A percentile compares a stretch with the other conserved stretches of the same genome.
phyloP scores from a whole-genome alignment of 352 stramenopile species.

The Phytophthora colocasiae region DNA sequence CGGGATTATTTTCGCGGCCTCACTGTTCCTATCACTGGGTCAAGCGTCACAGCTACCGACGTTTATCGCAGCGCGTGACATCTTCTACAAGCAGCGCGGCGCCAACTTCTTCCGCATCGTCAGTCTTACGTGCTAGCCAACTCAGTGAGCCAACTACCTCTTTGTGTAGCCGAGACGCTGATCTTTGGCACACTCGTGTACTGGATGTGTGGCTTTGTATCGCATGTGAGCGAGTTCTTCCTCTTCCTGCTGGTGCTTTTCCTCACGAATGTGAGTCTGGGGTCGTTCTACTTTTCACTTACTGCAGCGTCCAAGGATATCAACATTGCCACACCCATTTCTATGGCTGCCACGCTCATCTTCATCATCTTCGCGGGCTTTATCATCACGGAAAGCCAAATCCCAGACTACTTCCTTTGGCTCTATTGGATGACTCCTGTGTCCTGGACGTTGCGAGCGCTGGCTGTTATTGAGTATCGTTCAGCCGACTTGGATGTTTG shows the following conservation, averaged over 20 bases:
- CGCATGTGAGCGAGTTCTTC: conserved; percentile 38
- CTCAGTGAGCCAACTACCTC: conserved; percentile 43
- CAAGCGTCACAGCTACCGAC: conserved; percentile 79
- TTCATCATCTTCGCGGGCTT: conserved; percentile 67
- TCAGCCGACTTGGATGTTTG: conserved; percentile 43
- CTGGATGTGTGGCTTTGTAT: conserved; percentile 84
- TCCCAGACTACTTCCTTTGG: conserved; percentile 64
- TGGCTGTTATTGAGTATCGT: conserved; percentile 56
- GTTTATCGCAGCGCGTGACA: conserved; percentile 49
- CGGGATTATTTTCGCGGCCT: conserved; percentile 65
- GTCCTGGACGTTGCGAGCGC: conserved; percentile 47
- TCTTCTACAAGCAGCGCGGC: conserved; percentile 58
- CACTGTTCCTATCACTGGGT: conserved; percentile 80
- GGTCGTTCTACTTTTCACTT: conserved; percentile 62
- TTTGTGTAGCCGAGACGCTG: conserved; percentile 64
- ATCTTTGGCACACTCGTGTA: conserved; percentile 88
- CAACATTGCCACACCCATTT: conserved; percentile 52
- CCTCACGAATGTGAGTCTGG: conserved; percentile 57
- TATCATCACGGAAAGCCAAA: conserved; percentile 54
- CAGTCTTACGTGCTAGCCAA: conserved; percentile 68
- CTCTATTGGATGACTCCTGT: conserved; percentile 74
- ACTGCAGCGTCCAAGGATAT: conserved; percentile 41
- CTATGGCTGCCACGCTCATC: conserved; percentile 52
- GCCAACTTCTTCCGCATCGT: conserved; percentile 63
- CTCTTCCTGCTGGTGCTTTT: conserved; percentile 65